These are phyloP conservation scores for Tuber melanosporum DNA, from an alignment of 495 filamentous ascomycete species.

Conservation along the genomic window DNA sequence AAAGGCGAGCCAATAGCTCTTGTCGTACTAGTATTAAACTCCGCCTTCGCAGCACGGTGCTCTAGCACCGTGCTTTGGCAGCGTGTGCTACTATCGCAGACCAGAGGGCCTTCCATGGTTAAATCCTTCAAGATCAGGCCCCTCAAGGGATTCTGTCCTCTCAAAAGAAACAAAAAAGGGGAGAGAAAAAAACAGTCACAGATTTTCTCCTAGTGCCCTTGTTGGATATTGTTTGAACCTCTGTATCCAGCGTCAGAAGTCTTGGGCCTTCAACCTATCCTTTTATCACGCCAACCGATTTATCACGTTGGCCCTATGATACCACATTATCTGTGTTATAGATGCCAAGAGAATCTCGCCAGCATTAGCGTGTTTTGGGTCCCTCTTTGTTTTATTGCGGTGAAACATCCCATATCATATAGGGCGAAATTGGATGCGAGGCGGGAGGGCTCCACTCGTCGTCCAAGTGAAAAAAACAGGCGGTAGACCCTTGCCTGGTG, in stretches of 20 bases:
- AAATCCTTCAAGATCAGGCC: neutral
- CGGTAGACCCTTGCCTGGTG: neutral
- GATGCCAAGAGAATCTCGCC: neutral
- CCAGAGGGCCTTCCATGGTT: neutral
- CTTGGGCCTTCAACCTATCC: neutral
- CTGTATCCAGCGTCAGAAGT: neutral
- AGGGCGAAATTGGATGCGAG: slow-evolving; percentile 1
- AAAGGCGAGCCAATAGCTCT: neutral
- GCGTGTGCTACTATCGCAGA: neutral
- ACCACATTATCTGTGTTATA: neutral
- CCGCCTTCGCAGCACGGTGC: neutral
- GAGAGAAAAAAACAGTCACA: neutral
- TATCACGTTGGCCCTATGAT: neutral
- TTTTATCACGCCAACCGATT: neutral
- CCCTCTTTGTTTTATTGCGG: neutral
- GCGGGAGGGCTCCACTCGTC: neutral
- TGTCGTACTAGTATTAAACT: neutral
- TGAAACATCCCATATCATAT: slow-evolving; percentile 4
- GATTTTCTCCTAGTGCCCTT: neutral
- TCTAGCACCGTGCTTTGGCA: neutral
- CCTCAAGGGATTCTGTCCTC: neutral
- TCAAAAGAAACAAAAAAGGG: neutral
- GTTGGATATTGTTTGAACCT: neutral
- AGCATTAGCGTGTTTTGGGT: neutral
- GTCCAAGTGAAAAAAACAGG: neutral